A percentile compares a stretch with the other conserved stretches of the same genome.
Conservation (phyloP, 768 basidiomycete genomes). For the Collybia nuda region DNA sequence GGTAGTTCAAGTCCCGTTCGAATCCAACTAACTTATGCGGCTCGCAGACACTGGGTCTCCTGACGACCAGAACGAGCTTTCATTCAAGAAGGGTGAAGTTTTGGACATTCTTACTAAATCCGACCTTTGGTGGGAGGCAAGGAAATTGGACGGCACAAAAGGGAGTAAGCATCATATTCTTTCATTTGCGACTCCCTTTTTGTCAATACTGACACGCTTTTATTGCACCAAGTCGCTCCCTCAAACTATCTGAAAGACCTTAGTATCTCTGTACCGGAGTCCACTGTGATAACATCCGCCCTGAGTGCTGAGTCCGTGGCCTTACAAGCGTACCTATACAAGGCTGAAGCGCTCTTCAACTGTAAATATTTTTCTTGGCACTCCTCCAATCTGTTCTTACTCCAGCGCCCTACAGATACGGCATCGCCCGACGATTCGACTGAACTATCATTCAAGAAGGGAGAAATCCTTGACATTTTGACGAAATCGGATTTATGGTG, state of each 20-base stretch:
- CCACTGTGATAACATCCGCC: too few relatives aligned
- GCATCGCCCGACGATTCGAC: constrained; percentile 77
- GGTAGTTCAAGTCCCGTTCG: too few relatives aligned
- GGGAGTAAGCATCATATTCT: constrained; percentile 53
- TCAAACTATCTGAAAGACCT: constrained; percentile 33
- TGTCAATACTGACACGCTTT: not conserved
- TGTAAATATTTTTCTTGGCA: too few relatives aligned
- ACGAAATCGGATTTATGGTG: constrained; percentile 82
- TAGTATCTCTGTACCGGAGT: too few relatives aligned
- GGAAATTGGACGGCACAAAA: constrained; percentile 54
- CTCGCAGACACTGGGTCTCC: constrained; percentile 63
- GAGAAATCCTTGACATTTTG: constrained; percentile 77
- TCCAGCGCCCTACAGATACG: constrained; percentile 43
- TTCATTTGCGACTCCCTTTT: not conserved
- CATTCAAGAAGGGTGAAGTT: constrained; percentile 81
- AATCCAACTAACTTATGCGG: too few relatives aligned
- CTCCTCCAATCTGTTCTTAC: too few relatives aligned
- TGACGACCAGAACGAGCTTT: constrained; percentile 82
- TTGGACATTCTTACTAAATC: constrained; percentile 73
- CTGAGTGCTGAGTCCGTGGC: too few relatives aligned
- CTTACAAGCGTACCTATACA: too few relatives aligned
- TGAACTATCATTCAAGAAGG: constrained; percentile 82
- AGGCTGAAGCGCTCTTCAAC: too few relatives aligned
- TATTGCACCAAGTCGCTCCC: constrained; percentile 28
- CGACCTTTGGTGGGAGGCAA: constrained; percentile 85